phyloP scores from a whole-genome alignment of 495 filamentous ascomycete species.

The Neurospora pannonica region DNA sequence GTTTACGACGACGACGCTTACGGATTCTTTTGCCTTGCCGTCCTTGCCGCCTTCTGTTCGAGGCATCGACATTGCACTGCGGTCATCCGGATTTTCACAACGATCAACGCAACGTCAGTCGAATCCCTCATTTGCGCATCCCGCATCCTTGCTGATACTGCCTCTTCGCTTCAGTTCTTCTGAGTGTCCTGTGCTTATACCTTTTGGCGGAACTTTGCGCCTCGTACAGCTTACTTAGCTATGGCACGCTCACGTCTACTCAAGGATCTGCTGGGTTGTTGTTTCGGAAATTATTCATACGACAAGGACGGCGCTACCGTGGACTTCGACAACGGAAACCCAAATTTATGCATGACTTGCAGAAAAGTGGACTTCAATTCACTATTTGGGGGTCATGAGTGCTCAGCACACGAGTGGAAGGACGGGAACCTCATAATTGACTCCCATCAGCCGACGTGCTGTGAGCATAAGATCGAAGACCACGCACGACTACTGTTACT shows the following conservation, averaged over 20 bases:
- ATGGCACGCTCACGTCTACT: not conserved
- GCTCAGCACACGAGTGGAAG: no score
- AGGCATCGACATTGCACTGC: fast-evolving
- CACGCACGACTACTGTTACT: no score
- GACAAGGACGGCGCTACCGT: not conserved
- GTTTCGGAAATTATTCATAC: not conserved
- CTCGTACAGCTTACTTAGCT: not conserved
- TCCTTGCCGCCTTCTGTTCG: not conserved
- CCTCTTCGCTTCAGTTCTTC: not conserved
- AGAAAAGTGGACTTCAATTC: not conserved
- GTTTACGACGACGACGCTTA: not conserved
- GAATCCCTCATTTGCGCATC: not conserved
- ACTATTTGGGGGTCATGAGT: not conserved
- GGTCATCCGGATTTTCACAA: not conserved
- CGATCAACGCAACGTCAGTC: not conserved
- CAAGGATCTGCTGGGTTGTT: not conserved
- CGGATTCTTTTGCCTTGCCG: not conserved
- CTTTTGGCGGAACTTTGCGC: not conserved
- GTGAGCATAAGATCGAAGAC: no score
- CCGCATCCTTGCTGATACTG: fast-evolving
- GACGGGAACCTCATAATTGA: no score
- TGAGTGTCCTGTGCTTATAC: no score
- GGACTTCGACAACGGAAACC: not conserved
- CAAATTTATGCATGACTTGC: not conserved
- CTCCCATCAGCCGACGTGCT: no score